Percentiles rank a stretch among this genome's conserved stretches.
Conservation (phyloP, 257 asterid genomes). For the Hygrophila difformis region DNA sequence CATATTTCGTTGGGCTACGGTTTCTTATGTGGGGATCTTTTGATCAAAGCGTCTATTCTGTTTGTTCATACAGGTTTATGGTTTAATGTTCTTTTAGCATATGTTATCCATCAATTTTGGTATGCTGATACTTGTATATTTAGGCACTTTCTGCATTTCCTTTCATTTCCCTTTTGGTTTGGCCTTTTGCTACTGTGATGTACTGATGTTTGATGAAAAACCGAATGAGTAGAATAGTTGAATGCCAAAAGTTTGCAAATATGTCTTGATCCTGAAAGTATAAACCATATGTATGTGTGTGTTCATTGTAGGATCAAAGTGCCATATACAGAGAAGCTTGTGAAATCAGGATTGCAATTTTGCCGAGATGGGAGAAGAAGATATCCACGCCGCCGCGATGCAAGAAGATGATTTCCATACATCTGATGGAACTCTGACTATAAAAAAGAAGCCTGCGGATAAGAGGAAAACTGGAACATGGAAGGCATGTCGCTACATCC, state of each 20-base stretch:
- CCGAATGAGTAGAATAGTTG: neutral
- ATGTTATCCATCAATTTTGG: too few relatives aligned
- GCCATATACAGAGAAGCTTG: neutral
- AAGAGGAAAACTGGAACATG: conserved; percentile 58
- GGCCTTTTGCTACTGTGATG: too few relatives aligned
- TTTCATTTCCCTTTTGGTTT: too few relatives aligned
- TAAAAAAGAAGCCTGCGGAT: conserved; percentile 49
- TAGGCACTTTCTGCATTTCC: too few relatives aligned
- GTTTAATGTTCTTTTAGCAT: too few relatives aligned
- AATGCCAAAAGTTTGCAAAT: neutral
- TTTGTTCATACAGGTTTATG: too few relatives aligned
- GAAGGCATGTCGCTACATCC: conserved; percentile 76
- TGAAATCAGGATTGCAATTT: neutral
- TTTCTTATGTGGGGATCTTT: too few relatives aligned
- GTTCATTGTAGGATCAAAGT: neutral
- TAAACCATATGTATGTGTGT: neutral
- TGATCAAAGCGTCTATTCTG: too few relatives aligned
- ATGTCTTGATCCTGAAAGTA: neutral
- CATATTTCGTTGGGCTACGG: too few relatives aligned
- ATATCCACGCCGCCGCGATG: conserved; percentile 19
- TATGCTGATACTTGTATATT: too few relatives aligned
- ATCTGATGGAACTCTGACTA: conserved; percentile 52
- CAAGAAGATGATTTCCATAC: conserved; percentile 33
- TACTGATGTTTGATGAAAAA: too few relatives aligned
- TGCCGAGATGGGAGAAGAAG: too few relatives aligned